These are phyloP conservation scores for Xylaria sp. DNA, from an alignment of 495 filamentous ascomycete species.

Conservation along the genomic window DNA sequence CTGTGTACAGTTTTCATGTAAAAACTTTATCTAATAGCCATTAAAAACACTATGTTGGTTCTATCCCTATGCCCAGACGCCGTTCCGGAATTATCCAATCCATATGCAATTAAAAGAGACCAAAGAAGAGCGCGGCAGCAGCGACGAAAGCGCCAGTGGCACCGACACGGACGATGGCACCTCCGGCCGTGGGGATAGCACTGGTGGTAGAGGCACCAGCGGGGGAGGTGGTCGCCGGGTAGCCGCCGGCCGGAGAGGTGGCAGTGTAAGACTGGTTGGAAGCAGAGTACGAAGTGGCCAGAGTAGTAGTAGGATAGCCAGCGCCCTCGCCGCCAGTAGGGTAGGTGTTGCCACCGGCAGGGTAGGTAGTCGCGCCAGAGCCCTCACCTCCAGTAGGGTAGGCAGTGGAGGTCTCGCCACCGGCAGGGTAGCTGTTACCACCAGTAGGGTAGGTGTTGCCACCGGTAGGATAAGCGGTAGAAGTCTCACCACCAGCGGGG, in stretches of 20 bases:
- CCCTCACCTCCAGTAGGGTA: conserved; percentile 12
- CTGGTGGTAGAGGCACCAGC: conserved; percentile 20
- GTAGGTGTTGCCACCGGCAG: conserved; percentile 6
- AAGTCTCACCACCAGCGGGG: neutral
- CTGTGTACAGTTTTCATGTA: conserved; percentile 5
- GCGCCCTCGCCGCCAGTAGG: conserved; percentile 4
- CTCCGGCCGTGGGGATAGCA: conserved; percentile 36
- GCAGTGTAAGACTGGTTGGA: conserved; percentile 9
- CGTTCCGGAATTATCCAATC: conserved; percentile 3
- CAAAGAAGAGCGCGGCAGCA: conserved; percentile 36
- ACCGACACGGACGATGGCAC: conserved; percentile 29
- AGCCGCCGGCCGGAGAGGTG: conserved; percentile 14
- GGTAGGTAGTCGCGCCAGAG: neutral
- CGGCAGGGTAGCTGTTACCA: conserved; percentile 6
- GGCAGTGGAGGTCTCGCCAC: neutral
- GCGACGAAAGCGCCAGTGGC: conserved; percentile 34
- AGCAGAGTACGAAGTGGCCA: conserved; percentile 28
- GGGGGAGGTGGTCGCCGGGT: conserved; percentile 5
- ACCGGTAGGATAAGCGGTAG: conserved; percentile 4
- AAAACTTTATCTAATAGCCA: conserved; percentile 2
- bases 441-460: conserved; percentile 2
- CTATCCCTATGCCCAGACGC: conserved; percentile 25
- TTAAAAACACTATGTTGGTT: conserved; percentile 11
- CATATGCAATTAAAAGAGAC: conserved; percentile 35
- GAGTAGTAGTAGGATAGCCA: conserved; percentile 17